These are phyloP conservation scores for Leccinum fuscescens DNA, from an alignment of 1,284 basidiomycete species.

Conservation along the genomic window DNA sequence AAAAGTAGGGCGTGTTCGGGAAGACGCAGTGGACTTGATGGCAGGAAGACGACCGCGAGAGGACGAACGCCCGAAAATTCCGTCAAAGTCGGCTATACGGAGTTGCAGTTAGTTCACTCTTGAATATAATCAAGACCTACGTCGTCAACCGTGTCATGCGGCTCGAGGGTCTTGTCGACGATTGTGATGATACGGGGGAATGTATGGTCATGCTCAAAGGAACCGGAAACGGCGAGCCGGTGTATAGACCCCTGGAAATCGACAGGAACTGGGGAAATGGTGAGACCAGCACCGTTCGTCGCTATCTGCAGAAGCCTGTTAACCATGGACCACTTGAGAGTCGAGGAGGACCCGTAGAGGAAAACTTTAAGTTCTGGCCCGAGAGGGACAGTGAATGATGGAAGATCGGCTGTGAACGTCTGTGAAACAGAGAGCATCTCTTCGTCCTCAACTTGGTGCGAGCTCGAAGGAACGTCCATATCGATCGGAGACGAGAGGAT, in stretches of 20 bases:
- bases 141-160: conserved; percentile 35
- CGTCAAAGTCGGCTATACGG: conserved; percentile 42
- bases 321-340: conserved; percentile 57
- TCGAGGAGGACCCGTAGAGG: conserved; percentile 58
- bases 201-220: conserved; percentile 19
- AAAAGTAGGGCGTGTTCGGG: conserved; percentile 58
- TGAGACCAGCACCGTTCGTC: conserved; percentile 30
- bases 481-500: conserved; percentile 16
- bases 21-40: conserved; percentile 43
- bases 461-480: conserved; percentile 13
- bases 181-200: conserved; percentile 44
- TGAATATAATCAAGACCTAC: conserved; percentile 44
- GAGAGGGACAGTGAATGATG: conserved; percentile 20
- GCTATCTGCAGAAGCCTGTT: conserved; percentile 50
- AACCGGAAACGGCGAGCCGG: conserved; percentile 23
- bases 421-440: conserved; percentile 26
- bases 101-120: conserved; percentile 44
- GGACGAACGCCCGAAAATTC: conserved; percentile 45
- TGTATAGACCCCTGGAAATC: conserved; percentile 24
- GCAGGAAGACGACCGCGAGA: conserved; percentile 64
- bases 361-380: conserved; percentile 52
- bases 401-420: conserved; percentile 29
- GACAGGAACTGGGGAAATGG: conserved; percentile 19
- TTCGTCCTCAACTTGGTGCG: conserved; percentile 24
- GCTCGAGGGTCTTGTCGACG: conserved; percentile 49